These are phyloP conservation scores for Coix lacrymajobi DNA, from an alignment of 176 grass and related monocot species.

Conservation along the genomic window DNA sequence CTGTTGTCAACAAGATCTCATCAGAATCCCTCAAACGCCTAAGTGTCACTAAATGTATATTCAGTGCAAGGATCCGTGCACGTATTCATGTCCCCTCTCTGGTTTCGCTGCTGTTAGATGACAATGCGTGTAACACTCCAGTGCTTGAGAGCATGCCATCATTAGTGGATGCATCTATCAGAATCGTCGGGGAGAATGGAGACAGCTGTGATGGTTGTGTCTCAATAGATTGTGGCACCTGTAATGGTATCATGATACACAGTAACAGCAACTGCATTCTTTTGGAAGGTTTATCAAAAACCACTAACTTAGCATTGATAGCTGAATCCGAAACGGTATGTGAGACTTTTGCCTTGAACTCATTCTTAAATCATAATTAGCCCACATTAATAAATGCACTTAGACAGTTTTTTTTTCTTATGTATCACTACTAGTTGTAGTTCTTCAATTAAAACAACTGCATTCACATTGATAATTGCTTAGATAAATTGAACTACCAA, in stretches of 20 bases:
- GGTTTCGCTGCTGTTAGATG: neutral
- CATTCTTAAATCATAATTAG: neutral
- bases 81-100: neutral
- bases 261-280: neutral
- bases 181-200: fast-evolving
- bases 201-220: neutral
- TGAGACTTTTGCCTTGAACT: neutral
- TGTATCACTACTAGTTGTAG: neutral
- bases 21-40: neutral
- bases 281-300: neutral
- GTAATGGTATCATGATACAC: neutral
- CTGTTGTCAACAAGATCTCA: neutral
- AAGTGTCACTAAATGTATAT: neutral
- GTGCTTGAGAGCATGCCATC: neutral
- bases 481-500: neutral
- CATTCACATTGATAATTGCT: neutral
- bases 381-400: neutral
- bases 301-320: neutral
- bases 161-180: neutral
- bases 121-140: neutral
- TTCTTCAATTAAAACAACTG: neutral
- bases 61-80: neutral
- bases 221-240: neutral
- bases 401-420: neutral
- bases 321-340: neutral